Evolutionary conservation across 495 filamentous ascomycete genomes (phyloP), one percentile per base, ranked within the genome.

Genomic region (Penicillium riverlandense): DNA sequence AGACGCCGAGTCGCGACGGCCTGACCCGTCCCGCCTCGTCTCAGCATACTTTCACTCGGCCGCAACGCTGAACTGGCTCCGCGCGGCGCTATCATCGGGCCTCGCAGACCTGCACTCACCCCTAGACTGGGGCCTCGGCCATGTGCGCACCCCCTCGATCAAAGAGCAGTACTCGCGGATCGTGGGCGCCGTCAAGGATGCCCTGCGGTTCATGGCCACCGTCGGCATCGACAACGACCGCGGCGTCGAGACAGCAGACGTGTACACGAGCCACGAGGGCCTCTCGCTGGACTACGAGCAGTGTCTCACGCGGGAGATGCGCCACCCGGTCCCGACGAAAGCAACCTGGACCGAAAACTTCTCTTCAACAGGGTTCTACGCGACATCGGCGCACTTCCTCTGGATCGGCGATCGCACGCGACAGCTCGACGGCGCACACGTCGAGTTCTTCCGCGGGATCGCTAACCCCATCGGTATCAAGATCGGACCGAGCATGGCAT

Each of bases 361-460:
- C 22, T 22, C 22, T 22, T 3, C 22, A 22, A 22, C 22, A 4
- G 70, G 73, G 45, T 90, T 80, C 71, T 95, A 85, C 66, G 79
- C 92, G 59, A 97, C 92, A 1, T 92, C 86, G n/a, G 85, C 87
- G 0, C 94, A 97, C 63, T 96, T 98, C 70, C 74, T 98, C 55
- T 98, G 92, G 92, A 91, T 98, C 57, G 92, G 92, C 27, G 92
- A 98, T 64, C 85, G 92, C 43, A 98, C 92, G 1, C 81, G 92
- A 29, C 91, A 96, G 57, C 73, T 96, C 22, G 81, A 88, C 65
- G 86, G 88, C 48, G 94, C 87, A 0, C 92, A 98, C 65, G 81
- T 98, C 46, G 92, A 98, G 69, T 98, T 88, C 72, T 95, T 98
- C 77, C 86, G 92, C 31, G 92, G 92, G 31, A 83, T 98, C 51